Base-by-base conservation (phyloP, 345 rosid species). In the Gossypium herbaceum region DNA sequence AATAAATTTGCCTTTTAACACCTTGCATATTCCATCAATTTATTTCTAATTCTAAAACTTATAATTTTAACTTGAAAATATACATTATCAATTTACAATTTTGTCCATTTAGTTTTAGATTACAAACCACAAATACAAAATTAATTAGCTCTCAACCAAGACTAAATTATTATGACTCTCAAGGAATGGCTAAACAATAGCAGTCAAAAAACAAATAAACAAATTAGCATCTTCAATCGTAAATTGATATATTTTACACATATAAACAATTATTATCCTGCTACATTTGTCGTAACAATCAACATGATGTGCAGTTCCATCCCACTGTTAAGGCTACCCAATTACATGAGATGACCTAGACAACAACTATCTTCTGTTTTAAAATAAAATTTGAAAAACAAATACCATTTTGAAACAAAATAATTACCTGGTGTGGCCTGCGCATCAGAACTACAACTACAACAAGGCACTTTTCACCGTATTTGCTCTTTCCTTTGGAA, bases 221-320 rank as follows among this genome's bases (percentile, higher is more conserved):
- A 65, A 75, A 68, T 68, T 79, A 77, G 81, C 82, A 77, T 79
- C 73, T 69, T 72, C 70, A 67, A 79, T 79, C 60, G 72, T 81
- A 75, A 50, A 78, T 71, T 73, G 24, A 47, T 57, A 56, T 73
- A 73, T 76, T 76, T 59, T 82, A 60, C 25, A 50, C 62, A 81
- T 62, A 59, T 66, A 50, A 24, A 64, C 27, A n/a, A 64, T 64
- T n/a, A 64, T 64, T 41, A 64, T 43, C 69, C 51, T n/a, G 50
- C 69, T 64, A n/a, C 24, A 25, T 34, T 64, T 4, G 16, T 64
- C 4, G 12, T 9, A n/a, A 64, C 27, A n/a, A 64, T 41, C 69
- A 41, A 64, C 69, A 16, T 34, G 12, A 62, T 29, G 22, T 34
- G 41, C 41, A 34, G 41, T 34, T 34, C 41, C 41, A 34, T 5